Base-by-base conservation (phyloP, 805 yeast genomes). In the Tetrapisispora namnaoensis region DNA sequence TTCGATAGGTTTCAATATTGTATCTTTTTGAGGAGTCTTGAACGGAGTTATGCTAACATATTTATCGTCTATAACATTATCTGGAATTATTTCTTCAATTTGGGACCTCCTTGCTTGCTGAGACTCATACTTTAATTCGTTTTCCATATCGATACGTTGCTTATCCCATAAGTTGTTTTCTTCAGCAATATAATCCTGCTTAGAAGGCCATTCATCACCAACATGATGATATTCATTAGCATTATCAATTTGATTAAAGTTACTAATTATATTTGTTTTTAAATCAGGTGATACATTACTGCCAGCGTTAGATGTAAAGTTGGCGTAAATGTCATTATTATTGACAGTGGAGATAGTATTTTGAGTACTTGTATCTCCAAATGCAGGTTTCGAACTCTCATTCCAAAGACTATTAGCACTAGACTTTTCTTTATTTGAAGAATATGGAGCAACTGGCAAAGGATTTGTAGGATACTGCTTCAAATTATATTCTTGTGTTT, bases 261-360 rank as follows among this genome's bases (percentile, higher is more conserved):
- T 35, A 18, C 30, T 11, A 6, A 30, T 4, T 5, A 28, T 42
- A 28, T 18, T 42, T 4, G 37, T 42, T n/a, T 49, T 39, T 13
- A 24, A 13, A 5, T 59, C 66, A 46, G 62, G 46, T 44, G 60
- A 47, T 8, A 44, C 30, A 20, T 45, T 47, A n/a, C 51, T 45
- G n/a, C 50, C 53, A 4, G 63, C 66, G 32, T 50, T 51, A 35
- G 52, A 55, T 3, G 68, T 60, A 45, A 63, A 65, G 34, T 55
- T 58, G 32, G 57, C 46, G 49, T 65, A 65, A 3, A 54, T 53
- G 20, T 60, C 62, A 46, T 63, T 60, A 18, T 57, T 49, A 11
- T 58, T 21, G 4, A 14, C 18, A 28, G 61, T 22, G 58, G 47
- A 38, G 58, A 56, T n/a, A 62, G 47, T 45, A 53, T 58, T n/a